phyloP scores from a whole-genome alignment of 148 eudicot species.

The Cornus suecica region DNA sequence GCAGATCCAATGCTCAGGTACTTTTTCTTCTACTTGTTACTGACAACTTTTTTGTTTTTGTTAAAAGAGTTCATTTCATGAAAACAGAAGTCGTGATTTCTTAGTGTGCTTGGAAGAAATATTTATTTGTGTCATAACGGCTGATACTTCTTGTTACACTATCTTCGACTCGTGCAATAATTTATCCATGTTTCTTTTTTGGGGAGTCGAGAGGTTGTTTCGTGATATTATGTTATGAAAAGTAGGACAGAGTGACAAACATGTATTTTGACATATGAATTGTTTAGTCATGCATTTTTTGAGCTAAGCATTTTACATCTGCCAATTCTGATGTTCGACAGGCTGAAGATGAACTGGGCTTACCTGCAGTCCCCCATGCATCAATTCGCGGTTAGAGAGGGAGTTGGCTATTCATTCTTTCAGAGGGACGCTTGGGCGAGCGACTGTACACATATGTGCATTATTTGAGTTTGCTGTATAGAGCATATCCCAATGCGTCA shows the following conservation, averaged over 20 bases:
- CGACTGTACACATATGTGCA: slow-evolving; percentile 8
- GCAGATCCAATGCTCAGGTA: slow-evolving; percentile 72
- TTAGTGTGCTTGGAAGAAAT: neutral
- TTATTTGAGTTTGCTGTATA: too few species aligned
- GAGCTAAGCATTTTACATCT: neutral
- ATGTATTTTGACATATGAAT: neutral
- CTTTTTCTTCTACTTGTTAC: neutral
- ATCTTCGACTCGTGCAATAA: too few species aligned
- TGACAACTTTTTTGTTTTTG: neutral
- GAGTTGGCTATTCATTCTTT: neutral
- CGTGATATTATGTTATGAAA: too few species aligned
- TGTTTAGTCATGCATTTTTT: neutral
- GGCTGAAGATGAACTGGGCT: slow-evolving; percentile 79
- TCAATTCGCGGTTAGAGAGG: slow-evolving; percentile 65
- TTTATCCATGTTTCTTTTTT: too few species aligned
- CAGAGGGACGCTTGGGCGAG: neutral
- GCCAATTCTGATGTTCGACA: slow-evolving; percentile 28
- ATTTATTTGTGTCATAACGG: too few species aligned
- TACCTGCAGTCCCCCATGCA: slow-evolving; percentile 86
- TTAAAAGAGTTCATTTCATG: neutral
- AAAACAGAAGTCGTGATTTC: neutral
- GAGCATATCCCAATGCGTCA: too few species aligned
- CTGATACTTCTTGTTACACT: too few species aligned
- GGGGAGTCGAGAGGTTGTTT: too few species aligned
- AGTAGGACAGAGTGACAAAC: neutral